Conservation (phyloP, 139 green algal species). For the Chlamydomonas asymmetrica region DNA sequence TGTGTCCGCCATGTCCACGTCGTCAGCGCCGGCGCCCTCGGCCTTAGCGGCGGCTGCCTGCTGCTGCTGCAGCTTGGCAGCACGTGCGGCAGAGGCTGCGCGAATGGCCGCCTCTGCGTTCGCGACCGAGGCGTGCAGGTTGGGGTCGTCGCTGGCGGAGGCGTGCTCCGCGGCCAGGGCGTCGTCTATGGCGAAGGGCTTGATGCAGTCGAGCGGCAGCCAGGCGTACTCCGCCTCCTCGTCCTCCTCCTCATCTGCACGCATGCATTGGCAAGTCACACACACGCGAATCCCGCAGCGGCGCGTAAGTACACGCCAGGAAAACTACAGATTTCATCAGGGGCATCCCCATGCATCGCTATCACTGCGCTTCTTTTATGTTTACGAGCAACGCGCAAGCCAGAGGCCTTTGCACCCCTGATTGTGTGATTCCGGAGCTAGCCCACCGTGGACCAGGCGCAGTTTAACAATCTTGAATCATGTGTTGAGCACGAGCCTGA, state of each 20-base stretch:
- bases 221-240: conserved; percentile 92
- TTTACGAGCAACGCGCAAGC: too few relatives aligned
- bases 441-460: too few relatives aligned
- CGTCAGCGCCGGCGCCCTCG: conserved; percentile 1
- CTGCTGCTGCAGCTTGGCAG: conserved; percentile 3
- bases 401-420: too few relatives aligned
- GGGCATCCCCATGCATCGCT: too few relatives aligned
- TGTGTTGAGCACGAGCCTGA: too few relatives aligned
- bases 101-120: conserved; percentile 61
- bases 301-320: too few relatives aligned
- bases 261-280: background rate
- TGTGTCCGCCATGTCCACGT: background rate
- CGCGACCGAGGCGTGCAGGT: conserved; percentile 41
- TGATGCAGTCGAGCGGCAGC: conserved; percentile 76
- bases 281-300: too few relatives aligned
- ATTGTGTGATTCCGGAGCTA: too few relatives aligned
- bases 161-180: background rate
- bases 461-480: too few relatives aligned
- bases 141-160: conserved; percentile 19
- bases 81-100: conserved; percentile 2
- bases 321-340: too few relatives aligned
- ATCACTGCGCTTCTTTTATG: too few relatives aligned
- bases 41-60: conserved; percentile 5
- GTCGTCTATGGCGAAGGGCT: conserved; percentile 68
- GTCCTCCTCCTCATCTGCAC: conserved; percentile 42